Evolutionary conservation across 257 asterid genomes (phyloP).

Genomic region (Craterostigma plantagineum): DNA sequence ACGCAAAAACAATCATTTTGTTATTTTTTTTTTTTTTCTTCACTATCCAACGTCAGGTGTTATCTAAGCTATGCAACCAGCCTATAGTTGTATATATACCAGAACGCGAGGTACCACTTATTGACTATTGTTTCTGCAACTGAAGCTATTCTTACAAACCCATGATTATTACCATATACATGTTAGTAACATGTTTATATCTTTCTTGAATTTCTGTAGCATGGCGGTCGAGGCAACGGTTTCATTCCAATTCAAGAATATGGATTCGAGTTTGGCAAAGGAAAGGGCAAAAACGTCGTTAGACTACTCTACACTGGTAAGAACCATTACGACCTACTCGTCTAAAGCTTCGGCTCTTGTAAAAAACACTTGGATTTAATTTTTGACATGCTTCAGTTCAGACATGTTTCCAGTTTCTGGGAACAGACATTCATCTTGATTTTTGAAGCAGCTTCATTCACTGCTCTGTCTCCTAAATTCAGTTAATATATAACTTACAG

Average conservation of each 20-base stretch:
- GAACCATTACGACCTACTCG: slow-evolving; percentile 83
- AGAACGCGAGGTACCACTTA: slow-evolving; percentile 62
- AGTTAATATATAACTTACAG: too few relatives aligned
- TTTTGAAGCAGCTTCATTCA: too few relatives aligned
- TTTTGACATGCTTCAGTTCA: too few relatives aligned
- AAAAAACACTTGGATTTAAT: too few relatives aligned
- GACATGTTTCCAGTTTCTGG: too few relatives aligned
- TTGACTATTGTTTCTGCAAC: not conserved
- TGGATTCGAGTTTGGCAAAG: slow-evolving; percentile 51
- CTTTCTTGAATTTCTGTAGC: slow-evolving; percentile 29
- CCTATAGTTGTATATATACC: slow-evolving; percentile 81
- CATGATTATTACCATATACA: not conserved
- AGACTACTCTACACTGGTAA: slow-evolving; percentile 68
- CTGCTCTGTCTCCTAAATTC: too few relatives aligned
- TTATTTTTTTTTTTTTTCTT: not conserved
- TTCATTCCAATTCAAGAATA: slow-evolving; percentile 93
- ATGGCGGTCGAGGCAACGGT: slow-evolving; percentile 64
- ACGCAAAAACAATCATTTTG: not conserved
- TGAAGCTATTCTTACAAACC: not conserved
- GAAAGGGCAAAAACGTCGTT: slow-evolving; percentile 40
- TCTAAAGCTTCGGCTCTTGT: slow-evolving; percentile 11
- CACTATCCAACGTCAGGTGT: slow-evolving; percentile 30
- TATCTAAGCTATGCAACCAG: slow-evolving; percentile 78
- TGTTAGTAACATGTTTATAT: slow-evolving; percentile 2
- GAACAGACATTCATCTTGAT: too few relatives aligned